phyloP scores from a whole-genome alignment of 2,329 filamentous ascomycete genomes.

The Botrytis deweyae region DNA sequence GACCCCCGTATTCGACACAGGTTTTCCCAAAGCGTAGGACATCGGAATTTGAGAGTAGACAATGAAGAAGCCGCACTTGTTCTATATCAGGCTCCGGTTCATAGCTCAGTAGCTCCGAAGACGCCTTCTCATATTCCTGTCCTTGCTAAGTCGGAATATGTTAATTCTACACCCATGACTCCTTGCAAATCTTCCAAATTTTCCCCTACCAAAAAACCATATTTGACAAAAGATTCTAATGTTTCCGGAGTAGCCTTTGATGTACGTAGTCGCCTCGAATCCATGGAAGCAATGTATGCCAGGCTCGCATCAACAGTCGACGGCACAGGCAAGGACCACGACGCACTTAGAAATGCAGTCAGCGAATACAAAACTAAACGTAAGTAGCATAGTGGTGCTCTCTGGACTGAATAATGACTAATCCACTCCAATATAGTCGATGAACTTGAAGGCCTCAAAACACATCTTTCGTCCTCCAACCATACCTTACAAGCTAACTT shows the following conservation, averaged over 20 bases:
- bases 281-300: slow-evolving; percentile 73
- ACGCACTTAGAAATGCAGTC: slow-evolving; percentile 70
- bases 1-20: slow-evolving; percentile 27
- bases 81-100: slow-evolving; percentile 31
- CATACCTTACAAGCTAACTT: slow-evolving; percentile 65
- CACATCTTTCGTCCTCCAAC: slow-evolving; percentile 43
- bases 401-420: slow-evolving; percentile 7
- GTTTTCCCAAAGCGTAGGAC: slow-evolving; percentile 29
- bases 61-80: slow-evolving; percentile 33
- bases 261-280: slow-evolving; percentile 71
- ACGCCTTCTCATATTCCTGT: slow-evolving; percentile 41
- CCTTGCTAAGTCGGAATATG: slow-evolving; percentile 34
- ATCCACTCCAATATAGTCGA: slow-evolving; percentile 29
- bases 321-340: slow-evolving; percentile 65
- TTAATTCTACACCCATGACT: slow-evolving; percentile 34
- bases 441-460: slow-evolving; percentile 51
- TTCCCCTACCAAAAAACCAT: slow-evolving; percentile 48
- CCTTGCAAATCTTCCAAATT: slow-evolving; percentile 45
- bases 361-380: slow-evolving; percentile 65
- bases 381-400: slow-evolving; percentile 40
- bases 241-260: slow-evolving; percentile 69
- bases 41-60: slow-evolving; percentile 29
- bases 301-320: slow-evolving; percentile 72
- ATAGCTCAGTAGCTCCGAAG: slow-evolving; percentile 35
- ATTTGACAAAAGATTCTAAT: slow-evolving; percentile 74